Evolutionary conservation across 805 yeast species (phyloP).

Genomic region (Kodamaea lidongshanica): DNA sequence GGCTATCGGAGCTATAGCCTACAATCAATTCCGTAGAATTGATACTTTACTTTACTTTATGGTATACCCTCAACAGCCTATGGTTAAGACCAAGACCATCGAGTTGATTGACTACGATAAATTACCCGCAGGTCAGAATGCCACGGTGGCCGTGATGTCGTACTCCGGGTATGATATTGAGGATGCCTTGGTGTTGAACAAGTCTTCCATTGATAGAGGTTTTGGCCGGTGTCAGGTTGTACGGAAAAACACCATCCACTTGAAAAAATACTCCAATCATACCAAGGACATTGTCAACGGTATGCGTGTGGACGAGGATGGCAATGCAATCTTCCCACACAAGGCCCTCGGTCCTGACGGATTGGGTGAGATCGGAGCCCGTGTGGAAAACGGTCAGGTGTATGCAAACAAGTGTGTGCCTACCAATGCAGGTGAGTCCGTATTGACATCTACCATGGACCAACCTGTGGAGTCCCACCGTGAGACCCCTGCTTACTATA

Average conservation of each 20-base stretch:
- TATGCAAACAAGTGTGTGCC: conserved; percentile 93
- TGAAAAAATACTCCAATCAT: conserved; percentile 90
- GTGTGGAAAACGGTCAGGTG: conserved; percentile 86
- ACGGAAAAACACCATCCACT: conserved; percentile 80
- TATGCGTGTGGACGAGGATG: conserved; percentile 78
- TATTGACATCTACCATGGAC: conserved; percentile 36
- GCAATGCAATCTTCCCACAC: conserved; percentile 81
- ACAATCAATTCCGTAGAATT: conserved; percentile 91
- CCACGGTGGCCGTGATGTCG: conserved; percentile 98
- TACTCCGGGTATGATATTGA: conserved; percentile 99
- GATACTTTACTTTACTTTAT: conserved; percentile 88
- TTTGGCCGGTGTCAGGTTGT: conserved; percentile 97
- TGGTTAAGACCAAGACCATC: conserved; percentile 97
- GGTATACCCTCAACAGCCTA: conserved; percentile 99
- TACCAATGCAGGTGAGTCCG: conserved; percentile 67
- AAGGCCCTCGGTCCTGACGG: conserved; percentile 89
- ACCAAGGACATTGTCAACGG: conserved; percentile 89
- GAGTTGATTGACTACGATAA: conserved; percentile 94
- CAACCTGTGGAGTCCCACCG: conserved; percentile 55
- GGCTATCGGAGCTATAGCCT: conserved; percentile 99
- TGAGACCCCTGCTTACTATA: conserved; percentile 86
- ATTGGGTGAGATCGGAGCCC: conserved; percentile 90
- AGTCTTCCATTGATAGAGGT: conserved; percentile 90
- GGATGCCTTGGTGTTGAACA: conserved; percentile 93
- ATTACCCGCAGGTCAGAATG: conserved; percentile 97